These are phyloP conservation scores for Akanthomyces uredinophilus DNA, from an alignment of 2,329 filamentous ascomycete genomes.

Conservation along the genomic window DNA sequence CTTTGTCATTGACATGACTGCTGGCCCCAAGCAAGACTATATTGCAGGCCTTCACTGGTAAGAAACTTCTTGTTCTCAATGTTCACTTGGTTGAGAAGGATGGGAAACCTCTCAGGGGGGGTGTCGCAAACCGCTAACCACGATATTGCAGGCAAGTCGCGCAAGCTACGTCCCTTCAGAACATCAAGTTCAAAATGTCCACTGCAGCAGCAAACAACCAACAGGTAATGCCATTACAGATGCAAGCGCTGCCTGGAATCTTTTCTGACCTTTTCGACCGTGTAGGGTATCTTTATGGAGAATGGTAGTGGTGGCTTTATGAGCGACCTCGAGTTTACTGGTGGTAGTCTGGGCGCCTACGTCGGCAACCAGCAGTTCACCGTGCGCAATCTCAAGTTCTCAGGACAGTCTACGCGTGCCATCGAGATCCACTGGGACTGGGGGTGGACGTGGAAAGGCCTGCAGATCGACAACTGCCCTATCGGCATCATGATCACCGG, in stretches of 20 bases:
- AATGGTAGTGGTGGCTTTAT: slow-evolving; percentile 37
- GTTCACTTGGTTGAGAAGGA: no score
- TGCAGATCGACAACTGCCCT: not conserved
- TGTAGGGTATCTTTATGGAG: slow-evolving; percentile 23
- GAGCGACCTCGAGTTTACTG: slow-evolving; percentile 58
- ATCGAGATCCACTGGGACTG: slow-evolving; percentile 70
- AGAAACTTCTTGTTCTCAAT: no score
- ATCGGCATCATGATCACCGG: not conserved
- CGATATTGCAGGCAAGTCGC: slow-evolving; percentile 66
- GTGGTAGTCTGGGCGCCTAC: slow-evolving; percentile 45
- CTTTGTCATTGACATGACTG: slow-evolving; percentile 51
- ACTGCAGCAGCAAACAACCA: slow-evolving; percentile 7
- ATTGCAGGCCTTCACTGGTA: slow-evolving; percentile 35
- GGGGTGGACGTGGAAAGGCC: slow-evolving; percentile 46
- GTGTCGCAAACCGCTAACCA: no score
- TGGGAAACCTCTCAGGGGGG: no score
- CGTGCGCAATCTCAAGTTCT: slow-evolving; percentile 61
- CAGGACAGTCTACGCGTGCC: slow-evolving; percentile 53
- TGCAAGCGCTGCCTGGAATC: no score
- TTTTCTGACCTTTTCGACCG: not conserved
- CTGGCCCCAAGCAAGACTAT: slow-evolving; percentile 23
- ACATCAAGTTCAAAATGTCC: slow-evolving; percentile 44
- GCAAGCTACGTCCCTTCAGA: slow-evolving; percentile 50
- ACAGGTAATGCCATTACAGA: no score
- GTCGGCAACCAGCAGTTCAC: slow-evolving; percentile 63